Evolutionary conservation across 2,329 filamentous ascomycete genomes (phyloP).

Genomic region (Fusarium miscanthi): DNA sequence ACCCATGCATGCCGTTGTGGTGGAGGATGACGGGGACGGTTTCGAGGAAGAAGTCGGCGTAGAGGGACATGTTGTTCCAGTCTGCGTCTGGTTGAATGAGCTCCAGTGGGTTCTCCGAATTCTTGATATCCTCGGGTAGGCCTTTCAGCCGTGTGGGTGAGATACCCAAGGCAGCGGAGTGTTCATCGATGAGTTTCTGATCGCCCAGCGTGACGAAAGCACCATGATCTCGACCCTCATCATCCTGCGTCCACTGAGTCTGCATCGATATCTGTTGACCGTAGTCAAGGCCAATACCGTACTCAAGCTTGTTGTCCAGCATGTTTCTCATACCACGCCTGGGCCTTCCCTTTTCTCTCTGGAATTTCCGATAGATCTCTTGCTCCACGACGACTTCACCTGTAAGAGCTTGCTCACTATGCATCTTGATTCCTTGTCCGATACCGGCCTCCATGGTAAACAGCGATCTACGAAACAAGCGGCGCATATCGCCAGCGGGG

Average conservation of each 20-base stretch:
- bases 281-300: not conserved
- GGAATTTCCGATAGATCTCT: not conserved
- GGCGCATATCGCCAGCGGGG: constrained; percentile 8
- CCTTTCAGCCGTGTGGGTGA: not conserved
- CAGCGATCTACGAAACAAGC: not conserved
- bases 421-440: not conserved
- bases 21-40: not conserved
- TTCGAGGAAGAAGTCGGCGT: not conserved
- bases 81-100: not conserved
- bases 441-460: not conserved
- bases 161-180: not conserved
- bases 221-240: not conserved
- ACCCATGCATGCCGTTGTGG: not conserved
- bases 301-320: not conserved
- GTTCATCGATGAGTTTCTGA: not conserved
- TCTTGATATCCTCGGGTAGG: not conserved
- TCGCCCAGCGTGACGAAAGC: not conserved
- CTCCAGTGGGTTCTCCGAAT: not conserved
- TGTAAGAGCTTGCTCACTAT: not conserved
- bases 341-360: not conserved
- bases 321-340: rapidly evolving
- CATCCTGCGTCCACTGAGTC: not conserved
- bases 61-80: constrained; percentile 6
- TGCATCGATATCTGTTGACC: not conserved
- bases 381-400: not conserved